Evolutionary conservation across 2,329 filamentous ascomycete species (phyloP).

Genomic region (Penicillium sp.): DNA sequence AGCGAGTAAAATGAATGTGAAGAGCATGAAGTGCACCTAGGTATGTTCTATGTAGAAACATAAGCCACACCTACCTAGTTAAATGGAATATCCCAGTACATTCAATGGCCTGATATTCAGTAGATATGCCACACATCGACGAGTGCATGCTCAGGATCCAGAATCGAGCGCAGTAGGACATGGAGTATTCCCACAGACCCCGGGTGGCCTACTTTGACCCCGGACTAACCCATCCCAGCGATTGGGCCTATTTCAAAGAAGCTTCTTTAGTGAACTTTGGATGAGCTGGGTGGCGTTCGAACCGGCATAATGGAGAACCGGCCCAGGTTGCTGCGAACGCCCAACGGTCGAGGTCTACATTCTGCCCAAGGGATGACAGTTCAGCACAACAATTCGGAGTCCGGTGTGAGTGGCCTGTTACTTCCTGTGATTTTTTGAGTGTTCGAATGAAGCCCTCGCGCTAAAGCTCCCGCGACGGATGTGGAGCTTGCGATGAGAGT

Average conservation of each 20-base stretch:
- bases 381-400: background rate
- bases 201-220: background rate
- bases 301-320: constrained; percentile 20
- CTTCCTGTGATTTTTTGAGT: too few species aligned
- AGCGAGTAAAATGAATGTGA: background rate
- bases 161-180: background rate
- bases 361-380: constrained; percentile 5
- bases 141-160: too few species aligned
- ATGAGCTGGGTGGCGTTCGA: constrained; percentile 26
- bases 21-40: background rate
- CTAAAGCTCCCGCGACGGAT: background rate
- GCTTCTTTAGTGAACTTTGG: constrained; percentile 23
- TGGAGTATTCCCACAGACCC: background rate
- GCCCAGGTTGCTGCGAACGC: constrained; percentile 26
- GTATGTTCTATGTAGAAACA: background rate
- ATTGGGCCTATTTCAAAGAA: constrained; percentile 23
- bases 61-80: too few species aligned
- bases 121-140: too few species aligned
- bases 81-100: too few species aligned
- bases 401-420: background rate
- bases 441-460: background rate
- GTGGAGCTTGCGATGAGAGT: constrained; percentile 1
- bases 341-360: constrained; percentile 12
- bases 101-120: too few species aligned
- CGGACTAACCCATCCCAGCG: constrained; percentile 7